Percentiles rank a stretch among this genome's conserved stretches.
These are phyloP conservation scores for Turritis glabra DNA, from an alignment of 345 rosid species.

Conservation along the genomic window DNA sequence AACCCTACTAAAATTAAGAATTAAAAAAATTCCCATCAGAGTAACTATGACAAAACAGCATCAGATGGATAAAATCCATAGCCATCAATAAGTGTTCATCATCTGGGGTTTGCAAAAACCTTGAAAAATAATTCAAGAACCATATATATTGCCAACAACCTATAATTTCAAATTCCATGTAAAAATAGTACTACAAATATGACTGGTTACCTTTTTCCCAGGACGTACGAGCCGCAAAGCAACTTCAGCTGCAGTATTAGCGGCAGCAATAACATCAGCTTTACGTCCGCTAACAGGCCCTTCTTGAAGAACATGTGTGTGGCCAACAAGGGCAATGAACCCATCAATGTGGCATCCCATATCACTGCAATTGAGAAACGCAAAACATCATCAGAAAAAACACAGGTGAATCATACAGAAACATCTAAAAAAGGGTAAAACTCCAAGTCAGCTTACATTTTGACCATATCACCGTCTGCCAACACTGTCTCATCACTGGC, in stretches of 20 bases:
- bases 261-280: conserved; percentile 94
- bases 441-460: conserved; percentile 57
- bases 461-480: conserved; percentile 87
- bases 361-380: conserved; percentile 50
- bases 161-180: background rate
- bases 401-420: background rate
- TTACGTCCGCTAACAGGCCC: conserved; percentile 72
- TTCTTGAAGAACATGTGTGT: conserved; percentile 78
- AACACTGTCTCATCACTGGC: conserved; percentile 72
- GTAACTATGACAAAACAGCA: conserved; percentile 85
- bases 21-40: conserved; percentile 57
- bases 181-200: background rate
- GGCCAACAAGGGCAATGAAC: conserved; percentile 93
- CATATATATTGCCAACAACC: background rate
- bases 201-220: conserved; percentile 69
- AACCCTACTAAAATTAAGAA: background rate
- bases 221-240: conserved; percentile 98
- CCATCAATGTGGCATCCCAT: conserved; percentile 99
- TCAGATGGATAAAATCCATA: conserved; percentile 68
- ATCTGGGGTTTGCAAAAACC: conserved; percentile 47
- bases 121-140: background rate
- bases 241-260: conserved; percentile 96
- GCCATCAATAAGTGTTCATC: conserved; percentile 57
- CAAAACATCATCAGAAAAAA: conserved; percentile 2
- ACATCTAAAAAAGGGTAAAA: background rate